Percentiles rank a stretch among this genome's conserved stretches.
phyloP scores from a whole-genome alignment of 208 protist species.

The Leishmania tropica region DNA sequence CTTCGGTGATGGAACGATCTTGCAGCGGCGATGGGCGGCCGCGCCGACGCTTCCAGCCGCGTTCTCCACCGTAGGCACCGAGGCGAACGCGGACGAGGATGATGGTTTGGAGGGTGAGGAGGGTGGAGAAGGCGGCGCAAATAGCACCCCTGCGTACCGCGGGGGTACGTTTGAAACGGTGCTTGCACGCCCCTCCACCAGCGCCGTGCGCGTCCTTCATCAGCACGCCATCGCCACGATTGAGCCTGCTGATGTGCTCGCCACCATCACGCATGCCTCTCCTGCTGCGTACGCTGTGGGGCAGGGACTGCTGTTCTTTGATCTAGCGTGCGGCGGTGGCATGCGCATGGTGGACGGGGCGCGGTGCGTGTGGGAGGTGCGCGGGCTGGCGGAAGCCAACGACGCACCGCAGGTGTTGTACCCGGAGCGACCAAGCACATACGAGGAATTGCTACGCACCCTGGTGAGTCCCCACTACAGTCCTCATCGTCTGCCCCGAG shows the following conservation, averaged over 20 bases:
- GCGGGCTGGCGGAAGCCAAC: slow-evolving; percentile 40
- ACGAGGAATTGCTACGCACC: slow-evolving; percentile 58
- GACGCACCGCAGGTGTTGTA: slow-evolving; percentile 29
- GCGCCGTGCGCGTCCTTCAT: slow-evolving; percentile 73
- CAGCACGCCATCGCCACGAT: slow-evolving; percentile 57
- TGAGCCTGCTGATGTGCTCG: slow-evolving; percentile 68
- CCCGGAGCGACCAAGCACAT: slow-evolving; percentile 31
- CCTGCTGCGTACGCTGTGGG: slow-evolving; percentile 60
- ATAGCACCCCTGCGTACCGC: neutral
- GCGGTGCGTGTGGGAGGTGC: slow-evolving; percentile 65
- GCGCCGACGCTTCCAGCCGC: slow-evolving; percentile 7
- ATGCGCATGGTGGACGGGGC: slow-evolving; percentile 83
- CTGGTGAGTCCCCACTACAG: slow-evolving; percentile 72
- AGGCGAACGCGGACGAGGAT: neutral
- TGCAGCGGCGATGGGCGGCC: slow-evolving; percentile 48
- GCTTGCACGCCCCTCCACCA: slow-evolving; percentile 53
- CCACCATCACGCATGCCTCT: slow-evolving; percentile 31
- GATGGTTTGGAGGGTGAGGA: neutral
- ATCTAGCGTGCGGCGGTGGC: slow-evolving; percentile 69
- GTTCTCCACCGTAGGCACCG: neutral
- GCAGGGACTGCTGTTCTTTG: slow-evolving; percentile 83
- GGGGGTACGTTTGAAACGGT: slow-evolving; percentile 53
- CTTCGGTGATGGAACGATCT: slow-evolving; percentile 76
- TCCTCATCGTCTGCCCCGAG: slow-evolving; percentile 61
- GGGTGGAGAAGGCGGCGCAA: neutral